Conservation (phyloP, 495 filamentous ascomycete species). For the Penicillium desertorum region DNA sequence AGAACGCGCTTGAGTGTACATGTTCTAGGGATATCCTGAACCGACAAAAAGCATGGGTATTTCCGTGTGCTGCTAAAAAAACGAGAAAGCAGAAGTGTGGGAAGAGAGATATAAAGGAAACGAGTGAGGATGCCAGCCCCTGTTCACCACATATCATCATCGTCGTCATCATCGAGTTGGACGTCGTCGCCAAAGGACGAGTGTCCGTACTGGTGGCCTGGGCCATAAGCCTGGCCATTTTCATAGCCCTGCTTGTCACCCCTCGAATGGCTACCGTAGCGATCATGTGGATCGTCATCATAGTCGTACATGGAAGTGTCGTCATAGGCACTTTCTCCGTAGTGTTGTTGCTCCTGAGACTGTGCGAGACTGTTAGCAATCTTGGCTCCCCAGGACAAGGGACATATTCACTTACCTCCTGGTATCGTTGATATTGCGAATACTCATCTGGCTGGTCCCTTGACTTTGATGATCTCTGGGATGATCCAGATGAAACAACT, state of each 20-base stretch:
- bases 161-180: slow-evolving; percentile 51
- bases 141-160: slow-evolving; percentile 58
- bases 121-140: slow-evolving; percentile 23
- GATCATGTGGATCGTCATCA: slow-evolving; percentile 51
- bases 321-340: slow-evolving; percentile 54
- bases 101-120: slow-evolving; percentile 19
- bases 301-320: slow-evolving; percentile 60
- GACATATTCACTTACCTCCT: slow-evolving; percentile 53
- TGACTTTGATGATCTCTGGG: slow-evolving; percentile 60
- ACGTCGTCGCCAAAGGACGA: slow-evolving; percentile 52
- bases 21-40: slow-evolving; percentile 25
- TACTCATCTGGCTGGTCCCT: slow-evolving; percentile 67
- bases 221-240: slow-evolving; percentile 45
- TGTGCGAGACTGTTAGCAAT: slow-evolving; percentile 23
- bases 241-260: slow-evolving; percentile 52
- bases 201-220: slow-evolving; percentile 50
- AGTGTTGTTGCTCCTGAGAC: slow-evolving; percentile 54
- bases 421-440: slow-evolving; percentile 61
- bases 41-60: slow-evolving; percentile 38
- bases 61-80: slow-evolving; percentile 37
- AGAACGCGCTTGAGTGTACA: slow-evolving; percentile 34
- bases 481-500: slow-evolving; percentile 57
- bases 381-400: neutral
- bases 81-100: slow-evolving; percentile 27
- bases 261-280: slow-evolving; percentile 53